Evolutionary conservation across 768 basidiomycete species (phyloP).

Genomic region (Podaxis sp.): DNA sequence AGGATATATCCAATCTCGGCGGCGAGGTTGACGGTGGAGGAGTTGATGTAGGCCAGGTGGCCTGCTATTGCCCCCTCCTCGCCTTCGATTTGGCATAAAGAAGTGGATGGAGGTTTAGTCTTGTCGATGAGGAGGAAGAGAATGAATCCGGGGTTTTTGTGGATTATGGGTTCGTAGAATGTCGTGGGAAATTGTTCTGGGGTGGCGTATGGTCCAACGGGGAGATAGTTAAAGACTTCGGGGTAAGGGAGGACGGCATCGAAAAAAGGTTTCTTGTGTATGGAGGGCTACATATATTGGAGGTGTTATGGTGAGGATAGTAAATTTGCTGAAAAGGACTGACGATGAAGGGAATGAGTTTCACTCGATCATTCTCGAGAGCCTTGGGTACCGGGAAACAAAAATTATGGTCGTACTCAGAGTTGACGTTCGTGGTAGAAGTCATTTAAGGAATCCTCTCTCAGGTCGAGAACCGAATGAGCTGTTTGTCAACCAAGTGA

Average conservation of each 20-base stretch:
- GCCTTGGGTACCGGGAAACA: conserved; percentile 42
- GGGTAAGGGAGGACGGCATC: conserved; percentile 30
- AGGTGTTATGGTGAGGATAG: neutral
- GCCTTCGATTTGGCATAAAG: neutral
- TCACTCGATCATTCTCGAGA: conserved; percentile 47
- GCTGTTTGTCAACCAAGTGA: no score
- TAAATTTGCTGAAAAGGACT: conserved; percentile 15
- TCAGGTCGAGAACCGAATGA: neutral
- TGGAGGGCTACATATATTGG: conserved; percentile 33
- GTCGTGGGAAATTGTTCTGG: conserved; percentile 32
- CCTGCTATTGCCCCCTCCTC: conserved; percentile 44
- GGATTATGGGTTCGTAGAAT: conserved; percentile 35
- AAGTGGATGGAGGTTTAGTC: conserved; percentile 24
- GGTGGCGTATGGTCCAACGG: conserved; percentile 47
- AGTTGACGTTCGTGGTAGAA: neutral
- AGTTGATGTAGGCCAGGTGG: conserved; percentile 47
- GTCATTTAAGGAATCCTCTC: neutral
- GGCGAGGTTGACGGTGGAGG: conserved; percentile 36
- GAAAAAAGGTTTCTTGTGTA: conserved; percentile 42
- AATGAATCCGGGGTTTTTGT: conserved; percentile 30
- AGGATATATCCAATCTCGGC: conserved; percentile 58
- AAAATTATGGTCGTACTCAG: conserved; percentile 43
- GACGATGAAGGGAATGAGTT: conserved; percentile 50
- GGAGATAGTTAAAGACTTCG: conserved; percentile 44
- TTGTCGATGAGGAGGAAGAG: conserved; percentile 59